phyloP scores from a whole-genome alignment of 2,329 filamentous ascomycete genomes.

The Apiospora kogelbergensis region DNA sequence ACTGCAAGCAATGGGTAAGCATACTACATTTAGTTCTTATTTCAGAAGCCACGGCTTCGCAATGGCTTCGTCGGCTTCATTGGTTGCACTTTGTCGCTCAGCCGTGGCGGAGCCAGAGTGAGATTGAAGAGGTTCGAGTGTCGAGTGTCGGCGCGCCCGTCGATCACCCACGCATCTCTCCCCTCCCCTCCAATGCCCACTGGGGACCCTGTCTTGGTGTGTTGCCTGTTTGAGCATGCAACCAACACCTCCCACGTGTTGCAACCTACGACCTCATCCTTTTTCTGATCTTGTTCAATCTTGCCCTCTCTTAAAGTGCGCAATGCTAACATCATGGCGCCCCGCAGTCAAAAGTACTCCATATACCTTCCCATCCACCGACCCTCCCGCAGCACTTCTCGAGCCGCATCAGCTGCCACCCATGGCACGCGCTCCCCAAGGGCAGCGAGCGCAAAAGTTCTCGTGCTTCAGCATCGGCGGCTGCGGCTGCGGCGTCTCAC shows the following conservation, averaged over 20 bases:
- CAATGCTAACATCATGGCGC: conserved; percentile 38
- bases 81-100: conserved; percentile 10
- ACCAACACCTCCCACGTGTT: neutral
- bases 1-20: conserved; percentile 83
- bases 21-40: conserved; percentile 8
- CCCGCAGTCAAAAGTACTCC: conserved; percentile 61
- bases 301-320: conserved; percentile 7
- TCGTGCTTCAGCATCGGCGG: conserved; percentile 46
- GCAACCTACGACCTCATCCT: neutral
- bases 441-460: conserved; percentile 56
- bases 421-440: conserved; percentile 57
- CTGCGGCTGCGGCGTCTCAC: conserved; percentile 49
- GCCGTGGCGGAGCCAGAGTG: conserved; percentile 13
- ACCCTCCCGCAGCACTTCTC: conserved; percentile 55
- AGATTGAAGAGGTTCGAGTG: conserved; percentile 8
- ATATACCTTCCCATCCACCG: conserved; percentile 63
- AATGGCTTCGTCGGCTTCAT: conserved; percentile 11
- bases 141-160: conserved; percentile 6
- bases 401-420: conserved; percentile 66
- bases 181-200: neutral
- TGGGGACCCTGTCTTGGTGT: neutral
- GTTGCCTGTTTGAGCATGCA: neutral
- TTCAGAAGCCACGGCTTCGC: neutral
- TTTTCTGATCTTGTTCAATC: neutral
- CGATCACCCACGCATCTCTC: conserved; percentile 1